Percentiles rank a stretch among this genome's conserved stretches.
Evolutionary conservation across 768 basidiomycete genomes (phyloP).

Genomic region (Boletus rufocinnamomeus): DNA sequence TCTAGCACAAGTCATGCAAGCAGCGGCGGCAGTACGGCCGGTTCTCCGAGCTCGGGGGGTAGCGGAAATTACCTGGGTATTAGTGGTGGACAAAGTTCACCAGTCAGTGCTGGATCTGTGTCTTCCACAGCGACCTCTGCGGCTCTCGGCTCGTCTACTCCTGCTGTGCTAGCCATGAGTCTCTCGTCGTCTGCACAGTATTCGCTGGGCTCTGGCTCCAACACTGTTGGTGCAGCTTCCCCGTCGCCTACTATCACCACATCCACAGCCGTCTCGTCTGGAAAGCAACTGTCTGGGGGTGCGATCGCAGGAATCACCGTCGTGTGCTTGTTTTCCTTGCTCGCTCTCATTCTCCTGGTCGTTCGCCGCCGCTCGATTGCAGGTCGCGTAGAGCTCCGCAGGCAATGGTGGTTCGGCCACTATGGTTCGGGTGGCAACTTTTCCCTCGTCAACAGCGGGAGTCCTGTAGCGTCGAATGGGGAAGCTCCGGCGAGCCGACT

Average conservation of each 20-base stretch:
- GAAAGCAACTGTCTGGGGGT: slow-evolving; percentile 41
- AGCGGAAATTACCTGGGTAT: neutral
- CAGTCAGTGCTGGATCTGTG: neutral
- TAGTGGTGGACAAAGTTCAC: neutral
- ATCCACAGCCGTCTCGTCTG: slow-evolving; percentile 13
- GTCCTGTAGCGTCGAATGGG: slow-evolving; percentile 15
- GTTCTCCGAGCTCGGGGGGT: neutral
- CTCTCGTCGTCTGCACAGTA: slow-evolving; percentile 7
- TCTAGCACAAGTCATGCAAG: neutral
- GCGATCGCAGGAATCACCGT: slow-evolving; percentile 50
- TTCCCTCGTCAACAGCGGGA: slow-evolving; percentile 12
- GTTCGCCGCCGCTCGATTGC: slow-evolving; percentile 48
- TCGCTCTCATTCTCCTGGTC: slow-evolving; percentile 42
- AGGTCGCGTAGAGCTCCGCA: slow-evolving; percentile 45
- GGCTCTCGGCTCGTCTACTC: neutral
- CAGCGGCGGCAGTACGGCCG: neutral
- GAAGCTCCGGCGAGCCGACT: slow-evolving; percentile 25
- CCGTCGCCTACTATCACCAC: slow-evolving; percentile 16
- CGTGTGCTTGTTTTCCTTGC: slow-evolving; percentile 31
- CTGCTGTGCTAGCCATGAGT: neutral
- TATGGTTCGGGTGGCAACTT: slow-evolving; percentile 8
- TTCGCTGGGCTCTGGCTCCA: slow-evolving; percentile 9
- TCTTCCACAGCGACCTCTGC: neutral
- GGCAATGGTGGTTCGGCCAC: slow-evolving; percentile 47
- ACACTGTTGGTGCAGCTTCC: slow-evolving; percentile 14